Percentiles rank a stretch among this genome's conserved stretches.
Conservation (phyloP, 164 flowering plant genomes). For the Platanus orientalis region DNA sequence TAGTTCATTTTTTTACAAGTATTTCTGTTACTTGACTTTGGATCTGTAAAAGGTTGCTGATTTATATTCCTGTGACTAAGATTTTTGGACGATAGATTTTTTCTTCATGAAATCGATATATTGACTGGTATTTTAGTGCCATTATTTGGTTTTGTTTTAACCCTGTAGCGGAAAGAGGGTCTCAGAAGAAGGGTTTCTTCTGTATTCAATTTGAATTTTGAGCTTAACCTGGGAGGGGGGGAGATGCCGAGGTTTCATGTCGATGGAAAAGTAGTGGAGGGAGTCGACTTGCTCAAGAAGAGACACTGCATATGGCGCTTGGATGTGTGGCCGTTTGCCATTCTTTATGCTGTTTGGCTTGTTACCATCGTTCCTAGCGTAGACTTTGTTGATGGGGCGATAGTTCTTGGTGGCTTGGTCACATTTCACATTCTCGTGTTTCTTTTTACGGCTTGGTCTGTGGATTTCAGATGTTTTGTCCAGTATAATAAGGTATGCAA, state of each 20-base stretch:
- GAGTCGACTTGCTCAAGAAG: slow-evolving; percentile 69
- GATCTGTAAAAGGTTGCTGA: too few species aligned
- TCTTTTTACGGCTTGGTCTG: slow-evolving; percentile 94
- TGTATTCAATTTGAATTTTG: not conserved
- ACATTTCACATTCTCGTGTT: slow-evolving; percentile 57
- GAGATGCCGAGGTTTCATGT: slow-evolving; percentile 65
- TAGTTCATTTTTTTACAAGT: too few species aligned
- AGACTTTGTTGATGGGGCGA: slow-evolving; percentile 59
- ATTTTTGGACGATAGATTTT: too few species aligned
- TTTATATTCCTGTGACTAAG: too few species aligned
- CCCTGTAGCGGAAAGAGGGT: too few species aligned
- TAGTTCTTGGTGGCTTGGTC: slow-evolving; percentile 60
- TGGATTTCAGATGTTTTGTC: slow-evolving; percentile 79
- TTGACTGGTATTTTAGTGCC: too few species aligned
- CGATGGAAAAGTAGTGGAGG: slow-evolving; percentile 81
- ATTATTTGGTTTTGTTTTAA: too few species aligned
- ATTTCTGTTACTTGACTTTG: too few species aligned
- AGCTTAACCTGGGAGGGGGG: not conserved
- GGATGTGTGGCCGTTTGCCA: slow-evolving; percentile 77
- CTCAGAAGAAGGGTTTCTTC: not conserved
- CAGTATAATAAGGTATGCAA: slow-evolving; percentile 63
- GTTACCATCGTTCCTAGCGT: slow-evolving; percentile 51
- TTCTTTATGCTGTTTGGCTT: slow-evolving; percentile 56
- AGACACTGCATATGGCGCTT: slow-evolving; percentile 67
- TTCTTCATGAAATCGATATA: too few species aligned